Evolutionary conservation across 169 alveolate genomes (phyloP).

Genomic region (Plasmodium vivax): DNA sequence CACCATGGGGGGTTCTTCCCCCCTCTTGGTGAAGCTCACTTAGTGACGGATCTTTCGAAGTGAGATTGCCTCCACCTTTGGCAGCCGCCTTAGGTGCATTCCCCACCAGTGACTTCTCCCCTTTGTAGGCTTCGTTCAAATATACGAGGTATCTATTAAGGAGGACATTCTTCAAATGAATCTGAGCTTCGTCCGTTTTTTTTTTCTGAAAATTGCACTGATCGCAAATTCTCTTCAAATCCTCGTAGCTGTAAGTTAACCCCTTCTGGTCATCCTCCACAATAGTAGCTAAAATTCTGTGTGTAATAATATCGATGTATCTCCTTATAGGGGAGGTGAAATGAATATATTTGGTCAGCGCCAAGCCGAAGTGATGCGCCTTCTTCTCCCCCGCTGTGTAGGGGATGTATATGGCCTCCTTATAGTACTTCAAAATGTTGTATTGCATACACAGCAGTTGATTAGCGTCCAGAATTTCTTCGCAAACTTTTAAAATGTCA

Average conservation of each 20-base stretch:
- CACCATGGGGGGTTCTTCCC: background rate
- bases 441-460: slow-evolving; percentile 80
- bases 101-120: background rate
- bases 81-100: background rate
- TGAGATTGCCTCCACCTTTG: background rate
- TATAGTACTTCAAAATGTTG: slow-evolving; percentile 80
- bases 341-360: slow-evolving; percentile 96
- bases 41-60: background rate
- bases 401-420: slow-evolving; percentile 83
- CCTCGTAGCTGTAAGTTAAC: slow-evolving; percentile 39
- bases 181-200: slow-evolving; percentile 86
- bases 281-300: slow-evolving; percentile 89
- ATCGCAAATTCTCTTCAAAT: slow-evolving; percentile 77
- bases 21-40: background rate
- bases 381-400: slow-evolving; percentile 54
- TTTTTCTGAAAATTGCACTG: slow-evolving; percentile 86
- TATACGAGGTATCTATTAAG: slow-evolving; percentile 81
- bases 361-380: slow-evolving; percentile 96
- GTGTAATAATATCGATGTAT: slow-evolving; percentile 98
- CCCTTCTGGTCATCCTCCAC: slow-evolving; percentile 32
- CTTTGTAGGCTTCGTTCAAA: slow-evolving; percentile 18
- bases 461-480: slow-evolving; percentile 75
- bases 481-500: slow-evolving; percentile 71
- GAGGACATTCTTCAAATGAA: slow-evolving; percentile 81
- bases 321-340: slow-evolving; percentile 99